Base-by-base conservation (phyloP, 1,284 basidiomycete species). In the Pseudozyma sp. region DNA sequence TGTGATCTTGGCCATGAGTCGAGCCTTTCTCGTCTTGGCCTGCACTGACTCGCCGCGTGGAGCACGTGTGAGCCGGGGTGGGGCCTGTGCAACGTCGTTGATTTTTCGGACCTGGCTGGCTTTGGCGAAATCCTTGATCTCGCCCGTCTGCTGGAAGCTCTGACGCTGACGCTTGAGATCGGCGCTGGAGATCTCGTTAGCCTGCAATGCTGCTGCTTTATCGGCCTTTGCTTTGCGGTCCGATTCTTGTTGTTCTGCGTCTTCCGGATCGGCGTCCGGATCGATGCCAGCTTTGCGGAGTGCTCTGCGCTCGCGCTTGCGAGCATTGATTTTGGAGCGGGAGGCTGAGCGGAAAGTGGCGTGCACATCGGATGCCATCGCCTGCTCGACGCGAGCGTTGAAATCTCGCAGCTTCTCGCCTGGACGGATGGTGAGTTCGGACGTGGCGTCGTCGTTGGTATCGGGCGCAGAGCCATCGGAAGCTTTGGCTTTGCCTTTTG, bases 381-480 rank as follows among this genome's bases (percentile, higher is more conserved):
- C 63, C 34, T 71, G 69, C 42, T 81, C 81, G 16, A 82, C 80
- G 40, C 81, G 72, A 14, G 75, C 65, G 44, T 80, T 82, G 48
- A 81, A 82, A 47, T 81, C 79, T 29, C 67, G 60, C 47, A 82
- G 57, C 65, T 76, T 77, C 54, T 82, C 81, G 46, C 79, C 79
- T 0, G 78, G 74, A 42, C 78, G 76, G 44, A 82, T 77, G 45
- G 64, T 75, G 55, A 82, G 65, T 14, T 72, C 40, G 11, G 61
- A 34, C 8, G 60, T 19, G 33, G 45, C 37, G 4, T 59, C 44
- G 34, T 42, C 16, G 33, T 35, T 59, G 4, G 53, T 8, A 10
- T 49, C 49, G 34, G 19, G 47, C 14, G 53, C 14, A 14, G 54
- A 33, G 2, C 53, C 37, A 16, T 57, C 46, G 11, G 61, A 40